A percentile compares a stretch with the other conserved stretches of the same genome.
Evolutionary conservation across 2,329 filamentous ascomycete species (phyloP).

Genomic region (Fusarium agapanthi): DNA sequence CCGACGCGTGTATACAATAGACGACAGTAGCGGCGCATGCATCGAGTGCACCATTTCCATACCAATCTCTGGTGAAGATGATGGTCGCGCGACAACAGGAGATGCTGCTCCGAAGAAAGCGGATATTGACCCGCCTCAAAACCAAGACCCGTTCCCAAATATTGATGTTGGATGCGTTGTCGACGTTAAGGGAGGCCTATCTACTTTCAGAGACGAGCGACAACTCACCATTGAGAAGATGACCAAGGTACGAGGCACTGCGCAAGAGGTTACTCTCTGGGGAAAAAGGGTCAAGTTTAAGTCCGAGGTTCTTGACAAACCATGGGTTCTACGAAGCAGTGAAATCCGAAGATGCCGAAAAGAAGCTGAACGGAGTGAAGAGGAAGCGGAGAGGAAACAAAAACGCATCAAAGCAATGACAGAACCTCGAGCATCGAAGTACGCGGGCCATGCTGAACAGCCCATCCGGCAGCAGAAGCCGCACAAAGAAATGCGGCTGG

Average conservation of each 20-base stretch:
- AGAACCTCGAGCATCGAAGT: slow-evolving; percentile 8
- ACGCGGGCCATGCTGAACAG: slow-evolving; percentile 4
- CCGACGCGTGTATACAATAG: slow-evolving; percentile 64
- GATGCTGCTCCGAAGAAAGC: slow-evolving; percentile 1
- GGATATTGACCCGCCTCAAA: not conserved
- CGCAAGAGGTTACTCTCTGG: slow-evolving; percentile 68
- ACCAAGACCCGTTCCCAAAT: slow-evolving; percentile 35
- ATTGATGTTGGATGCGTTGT: slow-evolving; percentile 64
- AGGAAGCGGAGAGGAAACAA: slow-evolving; percentile 40
- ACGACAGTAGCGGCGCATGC: slow-evolving; percentile 70
- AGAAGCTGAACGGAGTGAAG: slow-evolving; percentile 52
- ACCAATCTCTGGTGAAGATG: slow-evolving; percentile 1
- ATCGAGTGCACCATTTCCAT: slow-evolving; percentile 55
- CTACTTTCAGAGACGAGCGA: slow-evolving; percentile 56
- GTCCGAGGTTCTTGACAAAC: slow-evolving; percentile 56
- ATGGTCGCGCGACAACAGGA: not conserved
- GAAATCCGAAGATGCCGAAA: slow-evolving; percentile 61
- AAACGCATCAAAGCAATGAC: slow-evolving; percentile 34
- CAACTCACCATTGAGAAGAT: slow-evolving; percentile 65
- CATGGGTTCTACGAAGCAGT: slow-evolving; percentile 63
- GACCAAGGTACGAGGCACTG: slow-evolving; percentile 58
- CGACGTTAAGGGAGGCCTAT: slow-evolving; percentile 64
- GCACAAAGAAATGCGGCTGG: slow-evolving; percentile 29
- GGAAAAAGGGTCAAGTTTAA: slow-evolving; percentile 61
- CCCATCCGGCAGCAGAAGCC: slow-evolving; percentile 13